A percentile compares a stretch with the other conserved stretches of the same genome.
Conservation (phyloP, 306 rosid species). For the Quercus suber region DNA sequence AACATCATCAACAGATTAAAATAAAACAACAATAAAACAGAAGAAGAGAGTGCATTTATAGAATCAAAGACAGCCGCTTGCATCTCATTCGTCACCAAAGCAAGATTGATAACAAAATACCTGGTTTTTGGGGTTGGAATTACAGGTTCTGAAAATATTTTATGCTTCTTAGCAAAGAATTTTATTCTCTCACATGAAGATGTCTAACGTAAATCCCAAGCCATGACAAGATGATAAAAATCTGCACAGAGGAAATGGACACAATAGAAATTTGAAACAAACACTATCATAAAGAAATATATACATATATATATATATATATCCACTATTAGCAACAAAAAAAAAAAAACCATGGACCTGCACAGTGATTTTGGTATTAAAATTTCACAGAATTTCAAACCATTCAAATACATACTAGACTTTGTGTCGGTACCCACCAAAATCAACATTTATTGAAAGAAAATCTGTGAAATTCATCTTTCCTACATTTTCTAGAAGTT, state of each 20-base stretch:
- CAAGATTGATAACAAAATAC: slow-evolving; percentile 35
- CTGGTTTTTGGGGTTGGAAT: slow-evolving; percentile 67
- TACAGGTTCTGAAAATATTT: slow-evolving; percentile 49
- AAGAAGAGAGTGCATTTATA: slow-evolving; percentile 6
- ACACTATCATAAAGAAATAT: neutral
- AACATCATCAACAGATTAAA: slow-evolving; percentile 3
- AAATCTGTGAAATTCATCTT: no score
- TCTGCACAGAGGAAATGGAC: slow-evolving; percentile 35
- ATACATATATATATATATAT: no score
- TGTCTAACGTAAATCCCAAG: slow-evolving; percentile 88
- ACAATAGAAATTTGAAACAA: slow-evolving; percentile 14
- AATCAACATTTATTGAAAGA: no score
- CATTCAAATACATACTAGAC: no score
- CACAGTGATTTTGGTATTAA: no score
- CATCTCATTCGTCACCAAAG: neutral
- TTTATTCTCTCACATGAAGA: slow-evolving; percentile 30
- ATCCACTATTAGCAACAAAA: no score
- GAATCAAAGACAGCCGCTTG: neutral
- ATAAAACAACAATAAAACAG: neutral
- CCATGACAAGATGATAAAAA: slow-evolving; percentile 79
- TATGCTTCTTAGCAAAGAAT: slow-evolving; percentile 31
- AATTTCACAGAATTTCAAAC: no score
- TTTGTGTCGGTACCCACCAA: no score
- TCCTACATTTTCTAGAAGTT: no score
- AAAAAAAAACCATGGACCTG: no score